Evolutionary conservation across 805 yeast genomes (phyloP), one percentile per base, ranked within the genome.

Genomic region (Candida mattraensis): DNA sequence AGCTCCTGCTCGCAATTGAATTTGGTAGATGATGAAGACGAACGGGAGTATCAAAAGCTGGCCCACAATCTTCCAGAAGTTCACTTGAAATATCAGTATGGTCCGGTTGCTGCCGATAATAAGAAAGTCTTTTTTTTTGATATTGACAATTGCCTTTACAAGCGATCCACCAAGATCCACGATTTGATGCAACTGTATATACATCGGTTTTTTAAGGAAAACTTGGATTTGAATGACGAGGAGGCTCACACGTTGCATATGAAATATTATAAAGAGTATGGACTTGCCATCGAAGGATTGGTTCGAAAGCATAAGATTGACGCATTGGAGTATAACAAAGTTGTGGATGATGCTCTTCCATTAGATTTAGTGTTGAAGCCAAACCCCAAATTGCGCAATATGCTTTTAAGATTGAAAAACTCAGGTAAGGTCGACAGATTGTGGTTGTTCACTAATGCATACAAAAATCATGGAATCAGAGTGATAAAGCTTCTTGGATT

Each of bases 371-470:
- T 88, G n/a, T 68, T 91, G 37, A 60, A 66, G 32, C 94, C 89
- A 28, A 78, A 83, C 48, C 60, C 59, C 5, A 56, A 63, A 24
- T 63, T 82, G 37, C 67, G 89, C 42, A 60, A 70, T 17, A 61
- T 78, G 71, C 61, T 84, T 28, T 37, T 72, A 3, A 50, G 61
- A 7, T 47, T 84, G 47, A 69, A 60, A 40, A 49, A 57, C 21
- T 37, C 59, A 9, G 68, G 75, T 1, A 74, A 78, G 44, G 78
- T 82, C 39, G 82, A 80, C 50, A 71, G 80, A 53, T 65, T 91
- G 45, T 91, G 99, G 99, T 71, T 93, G 28, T 84, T 87, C 53
- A 91, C 99, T 4, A 91, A 91, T 58, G 98, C 99, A 2, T 91
- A 91, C 64, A 80, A 82, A 56, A 87, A 78, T 53, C 99, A 91